These are phyloP conservation scores for Colletotrichum sojae DNA, from an alignment of 2,329 filamentous ascomycete genomes.

Conservation along the genomic window DNA sequence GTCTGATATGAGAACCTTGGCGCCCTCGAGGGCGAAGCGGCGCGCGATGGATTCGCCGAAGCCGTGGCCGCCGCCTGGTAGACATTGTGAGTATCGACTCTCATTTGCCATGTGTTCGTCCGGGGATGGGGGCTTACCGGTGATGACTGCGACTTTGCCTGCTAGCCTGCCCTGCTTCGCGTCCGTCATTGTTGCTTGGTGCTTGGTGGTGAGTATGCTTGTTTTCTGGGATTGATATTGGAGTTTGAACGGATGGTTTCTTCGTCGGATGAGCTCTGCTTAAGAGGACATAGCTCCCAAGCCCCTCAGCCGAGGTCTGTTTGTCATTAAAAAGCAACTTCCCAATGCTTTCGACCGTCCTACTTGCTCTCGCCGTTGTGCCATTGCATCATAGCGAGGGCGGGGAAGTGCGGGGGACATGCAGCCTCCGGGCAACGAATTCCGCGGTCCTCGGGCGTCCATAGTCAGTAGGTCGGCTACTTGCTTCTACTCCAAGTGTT, in stretches of 20 bases:
- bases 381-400: slow-evolving; percentile 36
- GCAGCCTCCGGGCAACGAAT: slow-evolving; percentile 32
- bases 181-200: neutral
- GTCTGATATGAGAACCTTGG: slow-evolving; percentile 74
- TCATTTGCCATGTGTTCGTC: too few relatives aligned
- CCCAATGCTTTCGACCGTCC: neutral
- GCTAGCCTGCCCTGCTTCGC: slow-evolving; percentile 18
- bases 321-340: neutral
- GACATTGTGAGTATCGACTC: neutral
- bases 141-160: slow-evolving; percentile 30
- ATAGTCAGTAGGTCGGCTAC: neutral
- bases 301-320: neutral
- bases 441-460: slow-evolving; percentile 8
- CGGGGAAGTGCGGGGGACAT: slow-evolving; percentile 35
- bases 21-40: slow-evolving; percentile 72
- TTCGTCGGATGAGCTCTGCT: too few relatives aligned
- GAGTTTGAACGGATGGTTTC: too few relatives aligned
- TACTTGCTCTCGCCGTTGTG: slow-evolving; percentile 9
- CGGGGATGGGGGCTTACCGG: neutral
- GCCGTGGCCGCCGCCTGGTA: slow-evolving; percentile 52
- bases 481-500: neutral
- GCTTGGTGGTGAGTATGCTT: neutral
- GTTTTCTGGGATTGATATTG: too few relatives aligned
- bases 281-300: too few relatives aligned
- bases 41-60: slow-evolving; percentile 75